Evolutionary conservation across 1,284 basidiomycete genomes (phyloP).

Genomic region (Ceratobasidium sp.): DNA sequence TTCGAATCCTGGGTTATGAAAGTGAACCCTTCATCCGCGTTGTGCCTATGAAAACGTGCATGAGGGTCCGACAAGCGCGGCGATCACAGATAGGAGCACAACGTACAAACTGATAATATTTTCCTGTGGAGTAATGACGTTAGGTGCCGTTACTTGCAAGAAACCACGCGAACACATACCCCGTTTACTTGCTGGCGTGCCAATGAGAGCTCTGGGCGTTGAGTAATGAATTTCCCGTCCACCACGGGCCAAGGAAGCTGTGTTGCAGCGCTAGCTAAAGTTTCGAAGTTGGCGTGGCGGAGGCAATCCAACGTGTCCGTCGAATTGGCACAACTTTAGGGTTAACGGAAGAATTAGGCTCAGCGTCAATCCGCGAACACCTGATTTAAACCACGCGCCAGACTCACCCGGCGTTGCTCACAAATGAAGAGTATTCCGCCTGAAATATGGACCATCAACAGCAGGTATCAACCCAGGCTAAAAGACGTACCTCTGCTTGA

Average conservation of each 20-base stretch:
- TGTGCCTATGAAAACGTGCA: conserved; percentile 17
- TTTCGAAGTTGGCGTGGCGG: background rate
- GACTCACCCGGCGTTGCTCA: conserved; percentile 14
- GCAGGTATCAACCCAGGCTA: background rate
- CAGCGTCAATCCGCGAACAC: background rate
- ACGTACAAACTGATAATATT: conserved; percentile 37
- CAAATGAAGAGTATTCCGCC: conserved; percentile 12
- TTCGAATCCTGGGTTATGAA: conserved; percentile 13
- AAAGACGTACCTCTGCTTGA: conserved; percentile 39
- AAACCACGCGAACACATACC: background rate
- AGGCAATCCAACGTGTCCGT: conserved; percentile 44
- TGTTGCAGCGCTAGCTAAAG: conserved; percentile 3
- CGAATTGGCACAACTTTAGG: conserved; percentile 36
- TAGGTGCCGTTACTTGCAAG: background rate
- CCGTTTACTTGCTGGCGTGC: conserved; percentile 38
- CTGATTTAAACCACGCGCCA: background rate
- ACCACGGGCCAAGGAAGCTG: conserved; percentile 28
- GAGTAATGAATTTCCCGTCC: conserved; percentile 29
- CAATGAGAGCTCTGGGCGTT: conserved; percentile 20
- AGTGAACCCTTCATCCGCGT: conserved; percentile 35
- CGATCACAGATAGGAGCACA: background rate
- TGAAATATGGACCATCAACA: background rate
- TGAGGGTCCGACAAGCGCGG: background rate
- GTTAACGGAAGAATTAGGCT: background rate
- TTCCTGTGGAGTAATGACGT: conserved; percentile 7